Conservation (phyloP, 768 basidiomycete genomes). For the Lentinula edodes region DNA sequence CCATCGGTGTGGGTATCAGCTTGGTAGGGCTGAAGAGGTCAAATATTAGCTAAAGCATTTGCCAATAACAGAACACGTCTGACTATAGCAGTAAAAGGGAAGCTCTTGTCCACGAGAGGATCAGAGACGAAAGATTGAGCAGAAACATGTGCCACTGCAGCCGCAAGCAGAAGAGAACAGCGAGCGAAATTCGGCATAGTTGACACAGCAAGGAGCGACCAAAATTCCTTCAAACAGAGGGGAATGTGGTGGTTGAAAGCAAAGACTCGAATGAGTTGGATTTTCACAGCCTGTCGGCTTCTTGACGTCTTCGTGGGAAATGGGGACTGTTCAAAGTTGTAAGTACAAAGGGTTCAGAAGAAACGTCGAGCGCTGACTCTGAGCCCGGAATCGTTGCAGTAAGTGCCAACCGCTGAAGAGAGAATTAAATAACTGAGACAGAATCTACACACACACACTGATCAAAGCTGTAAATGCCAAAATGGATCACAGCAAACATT, state of each 20-base stretch:
- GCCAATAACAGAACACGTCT: neutral
- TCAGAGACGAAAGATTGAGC: slow-evolving; percentile 9
- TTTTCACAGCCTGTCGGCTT: neutral
- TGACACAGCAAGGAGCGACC: neutral
- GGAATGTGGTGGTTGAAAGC: slow-evolving; percentile 2
- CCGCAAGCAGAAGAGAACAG: neutral
- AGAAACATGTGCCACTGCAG: slow-evolving; percentile 2
- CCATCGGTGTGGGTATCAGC: slow-evolving; percentile 27
- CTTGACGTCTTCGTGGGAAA: neutral
- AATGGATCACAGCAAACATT: neutral
- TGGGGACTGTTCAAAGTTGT: neutral
- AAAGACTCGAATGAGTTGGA: neutral
- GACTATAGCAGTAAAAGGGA: slow-evolving; percentile 8
- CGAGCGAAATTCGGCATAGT: slow-evolving; percentile 5
- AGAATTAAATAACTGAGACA: neutral
- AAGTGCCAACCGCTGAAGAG: too few species aligned
- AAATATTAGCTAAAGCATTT: neutral
- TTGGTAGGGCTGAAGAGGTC: slow-evolving; percentile 39
- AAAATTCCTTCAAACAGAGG: neutral
- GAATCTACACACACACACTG: neutral
- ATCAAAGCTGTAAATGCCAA: neutral
- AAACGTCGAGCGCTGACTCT: too few species aligned
- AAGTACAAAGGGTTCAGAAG: too few species aligned
- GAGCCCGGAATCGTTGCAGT: too few species aligned
- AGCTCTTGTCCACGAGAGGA: slow-evolving; percentile 6